Evolutionary conservation across 176 grass and related monocot genomes (phyloP).

Genomic region (Ananas comosus): DNA sequence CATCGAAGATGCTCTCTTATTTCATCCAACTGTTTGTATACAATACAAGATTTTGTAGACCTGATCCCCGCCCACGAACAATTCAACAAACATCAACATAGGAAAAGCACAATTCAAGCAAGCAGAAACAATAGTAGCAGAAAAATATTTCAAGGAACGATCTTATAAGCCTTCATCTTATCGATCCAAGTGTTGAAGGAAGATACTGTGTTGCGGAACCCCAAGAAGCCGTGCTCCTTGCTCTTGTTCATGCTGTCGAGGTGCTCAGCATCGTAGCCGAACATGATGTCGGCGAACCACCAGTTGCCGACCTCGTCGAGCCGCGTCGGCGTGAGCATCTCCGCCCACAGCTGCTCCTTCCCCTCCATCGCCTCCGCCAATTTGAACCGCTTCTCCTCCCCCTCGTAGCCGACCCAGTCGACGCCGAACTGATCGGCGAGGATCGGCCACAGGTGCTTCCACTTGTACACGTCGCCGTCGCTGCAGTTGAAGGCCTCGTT

Average conservation of each 20-base stretch:
- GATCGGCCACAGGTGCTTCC: slow-evolving; percentile 67
- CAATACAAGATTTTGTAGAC: not conserved
- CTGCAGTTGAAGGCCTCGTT: slow-evolving; percentile 79
- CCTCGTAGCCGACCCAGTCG: slow-evolving; percentile 56
- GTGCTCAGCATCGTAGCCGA: slow-evolving; percentile 19
- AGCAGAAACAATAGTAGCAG: not conserved
- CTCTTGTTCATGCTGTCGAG: slow-evolving; percentile 88
- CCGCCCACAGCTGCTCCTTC: slow-evolving; percentile 53
- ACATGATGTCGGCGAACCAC: slow-evolving; percentile 40
- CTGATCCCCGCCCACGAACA: not conserved
- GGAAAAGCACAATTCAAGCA: not conserved
- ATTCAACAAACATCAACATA: not conserved
- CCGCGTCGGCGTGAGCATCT: slow-evolving; percentile 42
- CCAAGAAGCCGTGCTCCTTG: slow-evolving; percentile 90
- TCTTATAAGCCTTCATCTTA: slow-evolving; percentile 63
- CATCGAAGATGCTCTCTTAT: not conserved
- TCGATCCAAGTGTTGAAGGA: slow-evolving; percentile 77
- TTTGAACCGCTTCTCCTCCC: slow-evolving; percentile 49
- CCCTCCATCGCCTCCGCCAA: slow-evolving; percentile 48
- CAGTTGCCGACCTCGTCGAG: slow-evolving; percentile 59
- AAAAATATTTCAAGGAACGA: slow-evolving; percentile 47
- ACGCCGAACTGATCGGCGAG: slow-evolving; percentile 61
- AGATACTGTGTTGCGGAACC: slow-evolving; percentile 58
- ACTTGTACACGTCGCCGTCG: slow-evolving; percentile 82
- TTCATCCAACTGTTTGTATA: not conserved